Conservation (phyloP, 176 grass and related monocot species). For the Bothriochloa decipiens region DNA sequence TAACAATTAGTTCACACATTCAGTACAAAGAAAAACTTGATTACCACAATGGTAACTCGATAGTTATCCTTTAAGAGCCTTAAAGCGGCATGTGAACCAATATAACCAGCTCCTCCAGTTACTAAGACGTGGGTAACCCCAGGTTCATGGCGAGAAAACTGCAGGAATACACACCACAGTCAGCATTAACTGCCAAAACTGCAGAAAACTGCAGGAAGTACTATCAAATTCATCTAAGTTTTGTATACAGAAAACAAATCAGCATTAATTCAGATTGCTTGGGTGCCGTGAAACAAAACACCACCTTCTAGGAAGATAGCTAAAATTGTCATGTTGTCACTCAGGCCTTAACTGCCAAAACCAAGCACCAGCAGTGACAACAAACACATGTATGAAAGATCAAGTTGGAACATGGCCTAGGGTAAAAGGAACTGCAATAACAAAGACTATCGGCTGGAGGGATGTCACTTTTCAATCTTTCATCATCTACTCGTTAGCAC, state of each 20-base stretch:
- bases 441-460: slow-evolving; percentile 33
- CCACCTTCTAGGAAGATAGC: slow-evolving; percentile 29
- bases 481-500: slow-evolving; percentile 27
- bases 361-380: slow-evolving; percentile 38
- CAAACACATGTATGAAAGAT: slow-evolving; percentile 36
- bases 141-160: slow-evolving; percentile 76
- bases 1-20: slow-evolving; percentile 33
- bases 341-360: slow-evolving; percentile 29
- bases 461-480: slow-evolving; percentile 50
- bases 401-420: slow-evolving; percentile 43
- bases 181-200: no score
- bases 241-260: background rate
- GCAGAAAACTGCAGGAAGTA: slow-evolving; percentile 71
- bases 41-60: slow-evolving; percentile 88
- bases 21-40: slow-evolving; percentile 35
- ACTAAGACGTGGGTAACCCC: slow-evolving; percentile 79
- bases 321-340: slow-evolving; percentile 34
- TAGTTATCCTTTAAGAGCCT: slow-evolving; percentile 73
- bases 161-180: slow-evolving; percentile 35
- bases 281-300: slow-evolving; percentile 20
- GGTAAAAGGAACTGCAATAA: slow-evolving; percentile 40
- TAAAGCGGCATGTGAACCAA: slow-evolving; percentile 79
- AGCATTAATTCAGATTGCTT: slow-evolving; percentile 29
- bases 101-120: slow-evolving; percentile 89
- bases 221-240: slow-evolving; percentile 1